These are phyloP conservation scores for Populus deltoides DNA, from an alignment of 345 rosid species.

Conservation along the genomic window DNA sequence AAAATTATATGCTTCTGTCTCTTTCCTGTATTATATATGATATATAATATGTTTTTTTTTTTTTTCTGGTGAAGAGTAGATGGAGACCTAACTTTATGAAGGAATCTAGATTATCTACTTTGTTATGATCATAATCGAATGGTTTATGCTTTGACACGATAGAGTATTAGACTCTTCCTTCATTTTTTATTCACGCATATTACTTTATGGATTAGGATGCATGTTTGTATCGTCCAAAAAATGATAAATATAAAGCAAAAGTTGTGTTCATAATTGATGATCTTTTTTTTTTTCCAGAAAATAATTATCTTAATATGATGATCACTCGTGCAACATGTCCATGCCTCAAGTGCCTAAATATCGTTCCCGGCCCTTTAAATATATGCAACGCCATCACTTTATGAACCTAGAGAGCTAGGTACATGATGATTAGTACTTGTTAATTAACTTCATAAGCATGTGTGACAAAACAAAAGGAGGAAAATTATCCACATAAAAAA, in stretches of 20 bases:
- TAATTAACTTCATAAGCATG: neutral
- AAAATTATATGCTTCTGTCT: neutral
- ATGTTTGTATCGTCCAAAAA: neutral
- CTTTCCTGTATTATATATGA: neutral
- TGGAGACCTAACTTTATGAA: slow-evolving; percentile 5
- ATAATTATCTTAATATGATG: neutral
- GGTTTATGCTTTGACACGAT: neutral
- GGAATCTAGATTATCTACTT: slow-evolving; percentile 28
- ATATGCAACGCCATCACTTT: neutral
- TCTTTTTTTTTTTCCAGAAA: neutral
- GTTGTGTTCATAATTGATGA: neutral
- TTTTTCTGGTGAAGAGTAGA: neutral
- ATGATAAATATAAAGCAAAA: neutral
- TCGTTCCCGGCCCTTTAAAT: neutral
- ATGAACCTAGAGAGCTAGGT: neutral
- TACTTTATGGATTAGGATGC: slow-evolving; percentile 2
- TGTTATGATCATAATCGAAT: slow-evolving; percentile 12
- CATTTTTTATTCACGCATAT: slow-evolving; percentile 5
- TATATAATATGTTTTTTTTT: neutral
- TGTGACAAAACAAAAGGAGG: neutral
- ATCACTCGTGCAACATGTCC: neutral
- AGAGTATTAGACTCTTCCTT: neutral
- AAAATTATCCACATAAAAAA: neutral
- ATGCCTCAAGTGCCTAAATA: neutral
- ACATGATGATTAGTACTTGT: neutral